Percentiles rank a stretch among this genome's conserved stretches.
Conservation (phyloP, 208 protist species). For the Jaenimonas drosophilae region DNA sequence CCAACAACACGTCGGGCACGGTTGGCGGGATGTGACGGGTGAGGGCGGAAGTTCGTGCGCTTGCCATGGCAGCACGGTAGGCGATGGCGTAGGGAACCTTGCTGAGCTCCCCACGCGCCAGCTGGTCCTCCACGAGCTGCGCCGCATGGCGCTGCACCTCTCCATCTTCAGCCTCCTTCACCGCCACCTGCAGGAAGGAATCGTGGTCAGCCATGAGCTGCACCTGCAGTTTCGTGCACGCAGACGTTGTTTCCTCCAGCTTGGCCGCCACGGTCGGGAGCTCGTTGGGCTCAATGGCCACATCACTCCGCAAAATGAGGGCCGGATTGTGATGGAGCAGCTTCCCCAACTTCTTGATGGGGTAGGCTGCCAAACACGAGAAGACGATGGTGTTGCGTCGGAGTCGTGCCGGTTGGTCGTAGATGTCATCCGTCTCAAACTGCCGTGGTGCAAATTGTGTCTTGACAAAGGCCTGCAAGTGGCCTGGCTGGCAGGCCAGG, state of each 20-base stretch:
- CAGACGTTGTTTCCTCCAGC: background rate
- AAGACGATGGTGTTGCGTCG: constrained; percentile 36
- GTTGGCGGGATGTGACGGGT: background rate
- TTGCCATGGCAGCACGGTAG: constrained; percentile 1
- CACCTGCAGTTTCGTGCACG: constrained; percentile 6
- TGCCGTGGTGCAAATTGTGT: constrained; percentile 19
- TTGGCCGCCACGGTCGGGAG: constrained; percentile 1
- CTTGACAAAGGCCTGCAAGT: constrained; percentile 39
- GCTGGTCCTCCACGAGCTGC: background rate
- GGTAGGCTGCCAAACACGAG: constrained; percentile 43
- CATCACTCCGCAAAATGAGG: constrained; percentile 28
- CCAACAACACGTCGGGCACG: constrained; percentile 1
- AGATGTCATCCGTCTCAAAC: background rate
- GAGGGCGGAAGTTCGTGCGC: background rate
- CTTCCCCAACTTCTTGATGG: constrained; percentile 31
- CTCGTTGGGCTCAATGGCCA: constrained; percentile 4
- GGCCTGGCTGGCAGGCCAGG: constrained; percentile 44
- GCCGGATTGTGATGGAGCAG: constrained; percentile 31
- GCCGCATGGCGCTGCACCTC: constrained; percentile 5
- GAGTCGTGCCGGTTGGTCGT: constrained; percentile 5
- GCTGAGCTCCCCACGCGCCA: background rate
- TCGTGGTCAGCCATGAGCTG: constrained; percentile 20
- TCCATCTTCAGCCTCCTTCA: constrained; percentile 13
- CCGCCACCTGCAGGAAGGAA: constrained; percentile 18
- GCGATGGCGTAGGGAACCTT: constrained; percentile 5